phyloP scores from a whole-genome alignment of 108 stramenopile genomes.

The Fragilariopsis cylindrus region DNA sequence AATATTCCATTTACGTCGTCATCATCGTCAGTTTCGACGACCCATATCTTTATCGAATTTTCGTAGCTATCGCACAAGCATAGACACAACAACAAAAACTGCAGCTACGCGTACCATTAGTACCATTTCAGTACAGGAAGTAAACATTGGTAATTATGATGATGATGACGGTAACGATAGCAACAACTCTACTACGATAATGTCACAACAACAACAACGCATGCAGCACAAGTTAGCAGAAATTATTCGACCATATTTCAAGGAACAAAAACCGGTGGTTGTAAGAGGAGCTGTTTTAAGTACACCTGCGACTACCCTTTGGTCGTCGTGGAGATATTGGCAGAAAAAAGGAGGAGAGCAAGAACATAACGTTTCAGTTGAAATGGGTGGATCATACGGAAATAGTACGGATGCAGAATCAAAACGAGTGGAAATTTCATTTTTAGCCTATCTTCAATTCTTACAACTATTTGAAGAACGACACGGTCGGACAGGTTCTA shows the following conservation, averaged over 20 bases:
- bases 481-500: conserved; percentile 32
- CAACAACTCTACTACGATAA: too few species aligned
- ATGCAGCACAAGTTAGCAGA: conserved; percentile 7
- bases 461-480: conserved; percentile 50
- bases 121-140: too few species aligned
- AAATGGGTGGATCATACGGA: conserved; percentile 64
- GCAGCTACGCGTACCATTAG: too few species aligned
- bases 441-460: conserved; percentile 71
- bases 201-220: too few species aligned
- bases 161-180: too few species aligned
- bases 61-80: too few species aligned
- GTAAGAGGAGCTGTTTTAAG: conserved; percentile 32
- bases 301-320: conserved; percentile 49
- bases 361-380: conserved; percentile 42
- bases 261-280: conserved; percentile 50
- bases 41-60: too few species aligned
- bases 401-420: conserved; percentile 8
- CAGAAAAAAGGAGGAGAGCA: conserved; percentile 30
- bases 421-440: conserved; percentile 43
- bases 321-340: conserved; percentile 58
- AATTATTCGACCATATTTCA: conserved; percentile 40
- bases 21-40: too few species aligned
- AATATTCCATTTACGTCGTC: too few species aligned
- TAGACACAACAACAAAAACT: too few species aligned
- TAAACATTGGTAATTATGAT: too few species aligned